Evolutionary conservation across 2,329 filamentous ascomycete species (phyloP), one percentile per base, ranked within the genome.

Genomic region (Immersiporthe knoxdaviesiana): DNA sequence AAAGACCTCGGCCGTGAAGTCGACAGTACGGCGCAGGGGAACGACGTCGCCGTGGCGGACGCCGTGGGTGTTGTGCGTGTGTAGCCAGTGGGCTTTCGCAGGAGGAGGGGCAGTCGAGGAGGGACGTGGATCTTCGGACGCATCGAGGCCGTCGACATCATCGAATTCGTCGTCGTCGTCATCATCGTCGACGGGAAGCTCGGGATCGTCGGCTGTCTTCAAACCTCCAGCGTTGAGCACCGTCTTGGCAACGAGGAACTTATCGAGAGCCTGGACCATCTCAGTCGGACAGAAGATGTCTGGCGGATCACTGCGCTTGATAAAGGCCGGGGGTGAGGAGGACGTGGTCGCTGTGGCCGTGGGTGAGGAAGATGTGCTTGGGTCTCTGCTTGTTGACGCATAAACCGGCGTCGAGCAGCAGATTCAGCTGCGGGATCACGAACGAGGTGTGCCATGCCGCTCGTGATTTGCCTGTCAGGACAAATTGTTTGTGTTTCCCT

Each of bases 371-470:
- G 70, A 85, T 78, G 74, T 85, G 83, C 63, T 83, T 84, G 0
- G 83, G 83, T 0, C 83, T 79, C 1, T 77, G 72, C 39, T 79
- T 80, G 76, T 84, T 84, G 73, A 85, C 79, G 66, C 77, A 76
- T 52, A 84, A 77, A 1, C 83, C 83, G 2, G 83, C 82, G 74
- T 85, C 83, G 44, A 85, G 81, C 4, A 85, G 80, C 35, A 85
- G 77, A 68, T 84, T 82, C 64, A 85, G 81, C 71, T 84, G 81
- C 1, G 83, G 83, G 64, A 85, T 80, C 60, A 85, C 76, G 69
- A 85, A 85, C 6, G 82, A 84, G 2, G 83, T 85, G 74, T 85
- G 83, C 83, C 83, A 85, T 18, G 83, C 83, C 8, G 83, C 83
- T 18, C 83, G 81, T 10, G 83, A 85, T 35, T 79, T 79, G 66